These are phyloP conservation scores for Vitis riparia DNA, from an alignment of 164 flowering plant genomes.

Conservation along the genomic window DNA sequence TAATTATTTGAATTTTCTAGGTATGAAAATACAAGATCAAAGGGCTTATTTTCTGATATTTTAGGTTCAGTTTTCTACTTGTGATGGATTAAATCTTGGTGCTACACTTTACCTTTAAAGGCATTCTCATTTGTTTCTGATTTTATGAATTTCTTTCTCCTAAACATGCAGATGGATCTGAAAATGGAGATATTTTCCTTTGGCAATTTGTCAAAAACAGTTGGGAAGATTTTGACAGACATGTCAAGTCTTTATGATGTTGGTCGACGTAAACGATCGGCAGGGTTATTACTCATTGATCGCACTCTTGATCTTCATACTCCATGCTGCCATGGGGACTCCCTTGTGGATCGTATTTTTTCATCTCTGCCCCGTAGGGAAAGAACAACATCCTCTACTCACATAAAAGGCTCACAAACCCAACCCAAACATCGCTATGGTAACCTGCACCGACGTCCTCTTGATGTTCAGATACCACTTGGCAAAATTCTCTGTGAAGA, in stretches of 20 bases:
- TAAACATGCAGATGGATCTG: constrained; percentile 85
- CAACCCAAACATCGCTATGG: constrained; percentile 36
- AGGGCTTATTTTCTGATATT: too few relatives aligned
- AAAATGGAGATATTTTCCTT: constrained; percentile 93
- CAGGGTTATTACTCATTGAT: constrained; percentile 86
- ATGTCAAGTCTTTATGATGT: constrained; percentile 99
- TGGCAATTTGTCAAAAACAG: constrained; percentile 77
- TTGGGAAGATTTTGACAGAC: constrained; percentile 90
- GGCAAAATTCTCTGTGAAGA: constrained; percentile 45
- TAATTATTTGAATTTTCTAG: too few relatives aligned
- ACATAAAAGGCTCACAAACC: constrained; percentile 39
- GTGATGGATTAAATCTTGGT: constrained; percentile 3
- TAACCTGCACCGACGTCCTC: constrained; percentile 50
- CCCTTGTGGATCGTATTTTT: constrained; percentile 84
- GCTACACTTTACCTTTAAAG: constrained; percentile 5
- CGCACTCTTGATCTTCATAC: constrained; percentile 93
- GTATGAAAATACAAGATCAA: too few relatives aligned
- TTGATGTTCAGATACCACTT: constrained; percentile 79
- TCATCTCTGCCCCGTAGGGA: constrained; percentile 73
- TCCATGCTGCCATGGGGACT: constrained; percentile 93
- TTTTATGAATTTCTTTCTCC: constrained; percentile 3
- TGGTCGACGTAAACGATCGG: constrained; percentile 90
- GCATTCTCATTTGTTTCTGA: too few relatives aligned
- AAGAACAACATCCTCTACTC: constrained; percentile 35
- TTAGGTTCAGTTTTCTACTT: not conserved